Percentiles rank a stretch among this genome's conserved stretches.
phyloP scores from a whole-genome alignment of 768 basidiomycete species.

The Peribolospora baueri region DNA sequence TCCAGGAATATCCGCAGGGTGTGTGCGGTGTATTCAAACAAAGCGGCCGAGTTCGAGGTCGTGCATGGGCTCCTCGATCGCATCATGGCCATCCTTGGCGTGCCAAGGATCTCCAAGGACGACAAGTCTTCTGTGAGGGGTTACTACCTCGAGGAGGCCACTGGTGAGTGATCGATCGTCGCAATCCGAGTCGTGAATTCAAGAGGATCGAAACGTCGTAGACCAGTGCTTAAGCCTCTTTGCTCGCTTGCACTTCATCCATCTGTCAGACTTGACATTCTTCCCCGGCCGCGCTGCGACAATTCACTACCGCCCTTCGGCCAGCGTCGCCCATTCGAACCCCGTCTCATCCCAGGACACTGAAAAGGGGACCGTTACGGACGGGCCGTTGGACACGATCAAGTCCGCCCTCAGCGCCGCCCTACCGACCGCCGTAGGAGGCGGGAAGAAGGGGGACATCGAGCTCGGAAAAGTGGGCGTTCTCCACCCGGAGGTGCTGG shows the following conservation, averaged over 20 bases:
- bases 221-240: not conserved
- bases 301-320: constrained; percentile 53
- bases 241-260: not conserved
- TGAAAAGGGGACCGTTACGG: not conserved
- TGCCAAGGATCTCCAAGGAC: constrained; percentile 43
- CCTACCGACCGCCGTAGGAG: constrained; percentile 13
- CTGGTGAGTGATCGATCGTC: constrained; percentile 32
- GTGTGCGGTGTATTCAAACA: constrained; percentile 85
- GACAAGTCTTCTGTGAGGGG: constrained; percentile 40
- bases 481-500: constrained; percentile 70
- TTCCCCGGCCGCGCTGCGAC: constrained; percentile 87
- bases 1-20: constrained; percentile 59
- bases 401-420: constrained; percentile 27
- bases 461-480: constrained; percentile 77
- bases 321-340: not conserved
- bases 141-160: constrained; percentile 72
- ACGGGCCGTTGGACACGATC: constrained; percentile 17
- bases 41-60: constrained; percentile 87
- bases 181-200: not conserved
- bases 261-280: constrained; percentile 52
- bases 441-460: constrained; percentile 26
- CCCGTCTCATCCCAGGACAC: not conserved
- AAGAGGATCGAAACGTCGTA: not conserved
- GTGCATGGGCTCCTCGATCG: constrained; percentile 85
- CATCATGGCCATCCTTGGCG: constrained; percentile 84